phyloP scores from a whole-genome alignment of 495 filamentous ascomycete species.

The Hypoxylon lienhwacheense region DNA sequence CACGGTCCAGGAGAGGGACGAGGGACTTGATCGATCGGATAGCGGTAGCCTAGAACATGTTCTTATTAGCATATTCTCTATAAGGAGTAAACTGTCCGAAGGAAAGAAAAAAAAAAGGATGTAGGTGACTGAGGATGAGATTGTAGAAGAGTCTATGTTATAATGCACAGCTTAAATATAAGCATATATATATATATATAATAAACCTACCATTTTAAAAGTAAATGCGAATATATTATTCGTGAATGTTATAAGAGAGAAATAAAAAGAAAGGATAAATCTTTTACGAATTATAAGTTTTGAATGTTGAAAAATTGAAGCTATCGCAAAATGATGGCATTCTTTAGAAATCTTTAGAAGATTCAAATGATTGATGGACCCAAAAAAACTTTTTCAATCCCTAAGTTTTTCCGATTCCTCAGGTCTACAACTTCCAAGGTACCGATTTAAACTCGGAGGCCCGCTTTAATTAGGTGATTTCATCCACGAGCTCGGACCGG shows the following conservation, averaged over 20 bases:
- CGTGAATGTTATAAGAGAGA: background rate
- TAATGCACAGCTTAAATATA: background rate
- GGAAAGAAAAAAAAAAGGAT: background rate
- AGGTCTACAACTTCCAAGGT: slow-evolving; percentile 6
- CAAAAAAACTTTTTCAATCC: slow-evolving; percentile 38
- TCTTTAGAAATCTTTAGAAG: slow-evolving; percentile 42
- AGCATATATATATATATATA: no score
- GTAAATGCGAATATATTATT: no score
- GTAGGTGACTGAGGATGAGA: background rate
- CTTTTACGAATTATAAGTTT: slow-evolving; percentile 26
- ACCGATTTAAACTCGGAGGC: background rate
- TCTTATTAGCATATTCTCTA: background rate
- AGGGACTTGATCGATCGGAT: slow-evolving; percentile 96
- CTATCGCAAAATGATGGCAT: slow-evolving; percentile 33
- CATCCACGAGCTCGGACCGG: slow-evolving; percentile 11
- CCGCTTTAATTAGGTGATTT: no score
- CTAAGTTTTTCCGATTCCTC: slow-evolving; percentile 40
- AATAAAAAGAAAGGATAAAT: slow-evolving; percentile 4
- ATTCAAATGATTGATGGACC: slow-evolving; percentile 40
- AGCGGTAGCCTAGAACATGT: slow-evolving; percentile 62
- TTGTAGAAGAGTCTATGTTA: background rate
- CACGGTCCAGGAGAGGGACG: slow-evolving; percentile 94
- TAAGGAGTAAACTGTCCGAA: background rate
- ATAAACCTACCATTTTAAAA: slow-evolving; percentile 44
- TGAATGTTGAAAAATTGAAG: slow-evolving; percentile 36